Base-by-base conservation (phyloP, 2,329 filamentous ascomycete species). In the Drechslera avenae region DNA sequence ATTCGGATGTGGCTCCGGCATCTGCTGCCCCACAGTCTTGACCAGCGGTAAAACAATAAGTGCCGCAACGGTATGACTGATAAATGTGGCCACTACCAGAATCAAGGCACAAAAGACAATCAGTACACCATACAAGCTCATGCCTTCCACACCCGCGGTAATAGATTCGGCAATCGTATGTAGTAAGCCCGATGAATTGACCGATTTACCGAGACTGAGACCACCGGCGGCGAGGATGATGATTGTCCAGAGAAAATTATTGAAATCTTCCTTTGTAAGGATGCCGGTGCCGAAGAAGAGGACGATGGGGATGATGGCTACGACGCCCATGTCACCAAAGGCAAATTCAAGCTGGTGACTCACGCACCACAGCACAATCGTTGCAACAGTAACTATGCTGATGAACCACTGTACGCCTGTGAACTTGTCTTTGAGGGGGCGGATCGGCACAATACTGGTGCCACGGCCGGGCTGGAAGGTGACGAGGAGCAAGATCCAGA, bases 241-340 rank as follows among this genome's bases (percentile, higher is more conserved):
- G 75, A 99, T 99, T 16, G 95, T 99, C 94, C 94, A 99, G 32
- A 97, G 88, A 75, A 99, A 99, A 75, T 99, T 99, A 80, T 99
- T 99, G 73, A 99, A 99, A 76, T 99, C 94, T 75, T 97, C 94
- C 76, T 97, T 99, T 40, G 92, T 97, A 26, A 99, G 81, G 60
- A 97, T 93, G 9, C 94, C 94, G 2, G 91, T 92, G 46, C 94
- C 94, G 66, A 99, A 99, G 82, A 99, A 99, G 34, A 97, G 81
- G 3, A 96, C 89, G 43, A 99, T 88, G 5, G 94, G 94, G 54
- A 99, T 91, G 69, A 99, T 96, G 51, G 94, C 95, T 34, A 99
- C 89, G 45, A 99, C 92, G 45, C 94, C 94, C 94, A 99, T 99
- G 70, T 99, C 93, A 46, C 94, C 94, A 67, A 99, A 97, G 0